Base-by-base conservation (phyloP, 1,284 basidiomycete genomes). In the Athelia psychrophila region DNA sequence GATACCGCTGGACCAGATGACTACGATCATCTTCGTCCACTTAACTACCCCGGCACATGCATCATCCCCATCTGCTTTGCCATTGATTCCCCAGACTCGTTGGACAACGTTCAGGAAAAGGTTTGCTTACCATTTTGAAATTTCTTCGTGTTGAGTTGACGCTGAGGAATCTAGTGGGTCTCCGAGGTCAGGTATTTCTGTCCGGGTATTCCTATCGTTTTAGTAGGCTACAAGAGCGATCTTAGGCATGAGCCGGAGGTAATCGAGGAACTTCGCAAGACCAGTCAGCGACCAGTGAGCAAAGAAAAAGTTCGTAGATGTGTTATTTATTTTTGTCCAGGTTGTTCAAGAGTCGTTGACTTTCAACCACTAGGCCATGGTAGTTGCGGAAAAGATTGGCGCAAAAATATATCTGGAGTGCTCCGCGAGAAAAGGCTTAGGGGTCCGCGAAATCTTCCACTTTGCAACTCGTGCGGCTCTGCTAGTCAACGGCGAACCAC, bases 61-160 rank as follows among this genome's bases (percentile, higher is more conserved):
- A 93, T 95, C 66, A 93, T 95, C 71, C 81, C 96, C 55, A 94
- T 96, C 70, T 95, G 93, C 71, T 96, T 95, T 67, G 90, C 93
- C 40, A 85, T 95, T 58, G 93, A 96, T 76, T 92, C 87, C 51
- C 93, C 94, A 32, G 91, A 94, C 68, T 94, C 91, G 49, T 76
- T 96, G 56, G 93, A 95, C 74, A 96, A 96, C 78, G 92, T 96
- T 32, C 91, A 95, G 75, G 93, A 95, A 75, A 96, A 95, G 88
- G 91, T 91, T 72, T 32, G 24, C 38, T n/a, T 8, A 6, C 8
- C 5, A 51, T 44, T 33, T 33, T 24, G 42, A 46, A 32, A 40
- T 49, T 40, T 46, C 44, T n/a, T 33, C 33, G 12, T 23, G 33
- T 42, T 51, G n/a, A 55, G n/a, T n/a, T 54, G 22, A 8, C 51